A percentile compares a stretch with the other conserved stretches of the same genome.
phyloP scores from a whole-genome alignment of 345 rosid species.

The Acer saccharum region DNA sequence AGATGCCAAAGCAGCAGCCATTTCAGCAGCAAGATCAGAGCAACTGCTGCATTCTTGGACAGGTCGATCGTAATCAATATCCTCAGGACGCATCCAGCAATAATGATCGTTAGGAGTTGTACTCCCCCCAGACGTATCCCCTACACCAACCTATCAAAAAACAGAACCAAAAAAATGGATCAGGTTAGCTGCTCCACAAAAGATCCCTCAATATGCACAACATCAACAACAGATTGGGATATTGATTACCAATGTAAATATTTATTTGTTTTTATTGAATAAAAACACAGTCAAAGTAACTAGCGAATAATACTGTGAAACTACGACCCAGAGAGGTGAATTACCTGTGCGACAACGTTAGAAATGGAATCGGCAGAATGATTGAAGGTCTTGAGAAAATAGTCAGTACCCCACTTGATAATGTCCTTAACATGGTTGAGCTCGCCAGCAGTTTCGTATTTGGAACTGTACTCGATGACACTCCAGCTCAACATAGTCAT shows the following conservation, averaged over 20 bases:
- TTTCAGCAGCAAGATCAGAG: conserved; percentile 96
- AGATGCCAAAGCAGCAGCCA: conserved; percentile 95
- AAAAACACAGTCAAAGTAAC: too few species aligned
- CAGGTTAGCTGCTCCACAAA: neutral
- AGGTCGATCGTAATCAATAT: conserved; percentile 82
- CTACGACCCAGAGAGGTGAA: neutral
- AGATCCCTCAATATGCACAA: neutral
- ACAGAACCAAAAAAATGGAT: neutral
- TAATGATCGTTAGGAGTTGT: conserved; percentile 77
- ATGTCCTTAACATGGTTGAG: conserved; percentile 83
- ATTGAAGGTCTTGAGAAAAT: conserved; percentile 89
- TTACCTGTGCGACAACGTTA: conserved; percentile 68
- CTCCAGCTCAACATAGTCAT: conserved; percentile 99
- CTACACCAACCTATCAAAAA: conserved; percentile 71
- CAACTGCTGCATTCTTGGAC: conserved; percentile 66
- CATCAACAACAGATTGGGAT: neutral
- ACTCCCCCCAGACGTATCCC: conserved; percentile 83
- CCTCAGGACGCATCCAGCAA: conserved; percentile 99
- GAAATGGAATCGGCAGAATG: conserved; percentile 71
- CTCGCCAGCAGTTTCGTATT: conserved; percentile 93
- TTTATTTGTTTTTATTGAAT: neutral
- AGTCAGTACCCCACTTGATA: conserved; percentile 96
- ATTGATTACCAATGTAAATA: neutral
- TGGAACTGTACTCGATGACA: conserved; percentile 91
- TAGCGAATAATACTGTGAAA: too few species aligned